Evolutionary conservation across 2,329 filamentous ascomycete species (phyloP), one percentile per base, ranked within the genome.

Genomic region (Alternaria brassicicola): DNA sequence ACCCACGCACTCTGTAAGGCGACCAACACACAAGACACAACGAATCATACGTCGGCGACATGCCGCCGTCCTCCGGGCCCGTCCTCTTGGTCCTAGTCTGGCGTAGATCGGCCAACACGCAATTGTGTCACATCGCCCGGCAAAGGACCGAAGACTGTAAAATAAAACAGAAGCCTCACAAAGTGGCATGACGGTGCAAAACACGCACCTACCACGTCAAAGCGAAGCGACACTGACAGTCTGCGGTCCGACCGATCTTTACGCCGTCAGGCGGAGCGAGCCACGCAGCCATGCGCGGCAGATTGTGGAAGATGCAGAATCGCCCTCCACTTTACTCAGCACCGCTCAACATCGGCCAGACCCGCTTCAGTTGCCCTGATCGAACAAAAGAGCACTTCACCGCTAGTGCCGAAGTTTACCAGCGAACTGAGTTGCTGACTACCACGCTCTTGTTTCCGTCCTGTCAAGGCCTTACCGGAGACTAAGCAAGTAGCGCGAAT

Each of bases 291-390:
- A 46, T 26, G 25, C 19, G 36, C 35, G 21, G 35, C 43, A 57
- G 15, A 13, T 23, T 25, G 26, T 38, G 30, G 25, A 25, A 45
- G 55, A 35, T 55, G 39, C 38, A 50, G 39, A 19, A 52, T 57
- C 33, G 23, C 21, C 23, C 28, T 41, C 19, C 54, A 39, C 42
- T 30, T 41, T 35, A 52, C 57, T 25, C 52, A 59, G 55, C 30
- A 12, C 47, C 57, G 57, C 52, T 23, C 52, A 59, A 59, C 25
- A 15, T 56, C 57, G 57, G 57, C 57, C 30, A 59, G 51, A 52
- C 47, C 52, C 57, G 57, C 57, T 30, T 35, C 15, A 59, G 47
- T 59, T 59, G 52, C 52, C 45, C 41, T 43, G 36, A 43, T 23
- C 17, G 15, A 56, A 47, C 52, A 39, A 23, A 25, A 23, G 28